Conservation (phyloP, 2,329 filamentous ascomycete genomes). For the Orbilia oligospora region DNA sequence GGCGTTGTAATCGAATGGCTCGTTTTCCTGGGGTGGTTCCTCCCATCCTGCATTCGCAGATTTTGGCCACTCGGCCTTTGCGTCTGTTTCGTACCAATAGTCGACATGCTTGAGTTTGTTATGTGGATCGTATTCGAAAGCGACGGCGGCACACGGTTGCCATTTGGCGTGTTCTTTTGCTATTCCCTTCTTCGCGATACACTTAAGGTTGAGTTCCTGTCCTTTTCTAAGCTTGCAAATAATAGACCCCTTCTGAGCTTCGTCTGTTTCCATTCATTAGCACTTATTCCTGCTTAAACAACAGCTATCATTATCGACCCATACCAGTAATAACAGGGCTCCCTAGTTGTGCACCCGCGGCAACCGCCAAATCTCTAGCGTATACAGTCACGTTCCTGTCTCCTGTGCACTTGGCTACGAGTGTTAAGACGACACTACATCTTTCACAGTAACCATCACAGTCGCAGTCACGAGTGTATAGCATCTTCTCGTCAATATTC, state of each 20-base stretch:
- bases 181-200: conserved; percentile 97
- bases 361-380: conserved; percentile 85
- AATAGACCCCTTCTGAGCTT: conserved; percentile 83
- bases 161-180: conserved; percentile 99
- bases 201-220: conserved; percentile 90
- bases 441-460: conserved; percentile 95
- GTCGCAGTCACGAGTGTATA: conserved; percentile 93
- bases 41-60: conserved; percentile 85
- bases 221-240: conserved; percentile 91
- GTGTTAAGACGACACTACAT: conserved; percentile 86
- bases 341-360: conserved; percentile 64
- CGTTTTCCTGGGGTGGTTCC: conserved; percentile 82
- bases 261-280: conserved; percentile 81
- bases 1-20: conserved; percentile 91
- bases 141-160: conserved; percentile 91
- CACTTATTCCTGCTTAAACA: conserved; percentile 72
- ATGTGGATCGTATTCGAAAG: conserved; percentile 97
- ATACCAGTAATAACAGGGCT: conserved; percentile 63
- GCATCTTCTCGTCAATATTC: conserved; percentile 82
- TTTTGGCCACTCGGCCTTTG: conserved; percentile 87
- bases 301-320: conserved; percentile 75
- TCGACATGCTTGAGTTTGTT: conserved; percentile 94
- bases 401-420: conserved; percentile 87
- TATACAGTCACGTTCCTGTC: conserved; percentile 95
- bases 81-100: conserved; percentile 92